Base-by-base conservation (phyloP, 148 eudicot genomes). In the Nepenthes gracilis region DNA sequence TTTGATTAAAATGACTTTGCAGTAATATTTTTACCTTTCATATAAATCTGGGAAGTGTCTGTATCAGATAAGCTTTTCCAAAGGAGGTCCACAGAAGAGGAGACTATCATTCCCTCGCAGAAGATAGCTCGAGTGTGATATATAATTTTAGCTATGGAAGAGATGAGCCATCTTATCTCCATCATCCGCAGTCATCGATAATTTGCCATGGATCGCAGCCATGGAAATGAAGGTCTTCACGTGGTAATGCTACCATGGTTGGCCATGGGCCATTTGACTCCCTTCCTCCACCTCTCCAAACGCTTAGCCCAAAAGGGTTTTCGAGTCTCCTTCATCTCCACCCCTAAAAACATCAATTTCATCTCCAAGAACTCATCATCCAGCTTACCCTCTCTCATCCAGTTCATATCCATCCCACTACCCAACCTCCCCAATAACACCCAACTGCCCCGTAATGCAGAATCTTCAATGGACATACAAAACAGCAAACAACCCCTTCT, bases 231-330 rank as follows among this genome's bases (percentile, higher is more conserved):
- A 40, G 8, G 8, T 40, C 45, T 40, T 40, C 53, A 49, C 13
- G 15, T 49, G 11, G 53, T 49, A n/a, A 49, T 49, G 53, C 53
- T 49, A 11, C 53, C 53, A 49, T 49, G 53, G 53, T n/a, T 49
- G 11, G 53, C 53, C 15, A 11, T 10, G 12, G 53, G 53, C 12
- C 53, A 49, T 11, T 2, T 49, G 11, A n/a, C 1, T n/a, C 53
- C 53, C 2, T 49, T 49, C 1, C 53, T 49, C n/a, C n/a, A 49
- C n/a, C 15, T 49, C 53, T 49, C 53, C 53, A 49, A 49, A n/a
- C 53, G 53, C 53, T 49, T 49, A 49, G 53, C 53, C 15, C n/a
- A 49, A 49, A 49, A n/a, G 53, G 53, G 53, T 12, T 12, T 10
- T 49, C 53, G 11, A 10, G 15, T 49, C 53, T 49, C 53, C 53